Conservation (phyloP, 1,284 basidiomycete genomes). For the Ustilago bromivora region DNA sequence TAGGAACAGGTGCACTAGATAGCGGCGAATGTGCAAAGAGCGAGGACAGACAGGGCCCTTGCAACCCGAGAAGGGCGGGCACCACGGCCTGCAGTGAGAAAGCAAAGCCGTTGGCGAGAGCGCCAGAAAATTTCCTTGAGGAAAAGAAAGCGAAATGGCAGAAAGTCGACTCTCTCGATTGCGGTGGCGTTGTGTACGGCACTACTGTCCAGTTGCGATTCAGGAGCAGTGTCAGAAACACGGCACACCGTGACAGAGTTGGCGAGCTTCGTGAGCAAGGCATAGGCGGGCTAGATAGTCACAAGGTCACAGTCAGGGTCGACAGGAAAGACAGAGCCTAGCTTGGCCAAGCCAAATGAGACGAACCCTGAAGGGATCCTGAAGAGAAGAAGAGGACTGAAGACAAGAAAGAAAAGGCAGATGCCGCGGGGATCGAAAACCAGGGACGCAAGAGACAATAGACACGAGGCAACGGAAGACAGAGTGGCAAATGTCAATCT, state of each 20-base stretch:
- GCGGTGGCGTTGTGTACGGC: conserved; percentile 16
- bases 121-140: too few relatives aligned
- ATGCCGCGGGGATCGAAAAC: conserved; percentile 24
- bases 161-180: conserved; percentile 10
- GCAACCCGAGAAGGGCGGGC: neutral
- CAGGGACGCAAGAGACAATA: neutral
- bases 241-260: neutral
- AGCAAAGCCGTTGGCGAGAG: neutral
- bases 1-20: neutral
- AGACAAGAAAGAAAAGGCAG: neutral
- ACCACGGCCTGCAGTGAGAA: neutral
- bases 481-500: conserved; percentile 16
- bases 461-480: neutral
- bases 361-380: too few relatives aligned
- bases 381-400: neutral
- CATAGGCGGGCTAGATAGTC: neutral
- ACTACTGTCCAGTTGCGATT: neutral
- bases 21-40: neutral
- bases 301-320: too few relatives aligned
- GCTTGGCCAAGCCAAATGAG: neutral
- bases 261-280: conserved; percentile 2
- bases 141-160: neutral
- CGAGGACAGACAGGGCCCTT: neutral
- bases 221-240: neutral
- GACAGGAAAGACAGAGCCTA: neutral